phyloP scores from a whole-genome alignment of 2,329 filamentous ascomycete genomes.

The Sporothrix pallida region DNA sequence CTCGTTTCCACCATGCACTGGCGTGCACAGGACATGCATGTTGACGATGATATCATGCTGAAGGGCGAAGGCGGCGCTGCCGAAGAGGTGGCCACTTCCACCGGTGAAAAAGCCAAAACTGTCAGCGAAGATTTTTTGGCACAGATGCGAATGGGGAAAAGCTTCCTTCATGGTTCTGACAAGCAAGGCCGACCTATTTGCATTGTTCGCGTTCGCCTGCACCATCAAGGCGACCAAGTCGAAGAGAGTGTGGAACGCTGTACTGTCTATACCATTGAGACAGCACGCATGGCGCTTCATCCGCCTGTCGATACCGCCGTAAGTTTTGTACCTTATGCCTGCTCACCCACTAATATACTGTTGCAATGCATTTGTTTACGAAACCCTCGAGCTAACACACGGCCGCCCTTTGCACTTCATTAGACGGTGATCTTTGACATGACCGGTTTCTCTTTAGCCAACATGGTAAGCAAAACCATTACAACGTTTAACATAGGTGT shows the following conservation, averaged over 20 bases:
- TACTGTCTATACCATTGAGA: slow-evolving; percentile 94
- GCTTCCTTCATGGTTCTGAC: slow-evolving; percentile 86
- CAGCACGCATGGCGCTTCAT: slow-evolving; percentile 79
- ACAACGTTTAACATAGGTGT: not conserved
- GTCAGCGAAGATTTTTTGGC: slow-evolving; percentile 76
- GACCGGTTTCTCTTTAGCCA: slow-evolving; percentile 89
- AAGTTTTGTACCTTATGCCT: slow-evolving; percentile 50
- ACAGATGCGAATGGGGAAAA: slow-evolving; percentile 90
- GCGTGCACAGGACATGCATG: slow-evolving; percentile 80
- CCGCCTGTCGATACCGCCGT: slow-evolving; percentile 90
- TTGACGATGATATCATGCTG: slow-evolving; percentile 85
- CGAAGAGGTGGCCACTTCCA: slow-evolving; percentile 59
- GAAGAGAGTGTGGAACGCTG: slow-evolving; percentile 83
- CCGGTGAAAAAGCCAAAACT: slow-evolving; percentile 67
- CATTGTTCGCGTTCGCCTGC: slow-evolving; percentile 80
- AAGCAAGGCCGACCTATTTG: slow-evolving; percentile 86
- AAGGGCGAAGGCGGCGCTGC: slow-evolving; percentile 74
- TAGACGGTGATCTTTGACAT: slow-evolving; percentile 95
- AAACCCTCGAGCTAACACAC: not conserved
- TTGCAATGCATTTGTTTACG: too few species aligned
- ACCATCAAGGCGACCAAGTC: slow-evolving; percentile 80
- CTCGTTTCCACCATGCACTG: slow-evolving; percentile 92
- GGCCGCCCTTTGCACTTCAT: not conserved
- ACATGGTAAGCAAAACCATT: slow-evolving; percentile 70
- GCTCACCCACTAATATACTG: not conserved